Evolutionary conservation across 768 basidiomycete species (phyloP), one percentile per base, ranked within the genome.

Genomic region (Boletus coccyginus): DNA sequence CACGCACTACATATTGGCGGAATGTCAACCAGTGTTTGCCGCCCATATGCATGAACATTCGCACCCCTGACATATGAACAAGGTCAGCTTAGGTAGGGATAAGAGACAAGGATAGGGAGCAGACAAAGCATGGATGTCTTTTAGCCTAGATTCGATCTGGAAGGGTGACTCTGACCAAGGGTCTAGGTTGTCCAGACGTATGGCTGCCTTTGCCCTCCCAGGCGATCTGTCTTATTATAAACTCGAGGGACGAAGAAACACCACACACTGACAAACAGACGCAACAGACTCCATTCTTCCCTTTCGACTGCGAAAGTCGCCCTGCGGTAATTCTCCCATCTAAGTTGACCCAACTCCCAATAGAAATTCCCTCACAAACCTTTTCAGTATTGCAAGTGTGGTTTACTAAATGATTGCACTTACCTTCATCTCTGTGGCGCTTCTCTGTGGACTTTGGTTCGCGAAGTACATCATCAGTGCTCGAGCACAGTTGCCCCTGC

Each of bases 11-110:
- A 46, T 66, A 66, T 38, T 55, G 52, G 9, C 31, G 40, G 45
- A 66, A 66, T 21, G 24, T 61, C 2, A 31, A 14, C 65, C 59
- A 66, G 43, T 64, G 56, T 29, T 53, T 50, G 10, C 53, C 48
- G 14, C 38, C 24, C 44, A 62, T 55, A 32, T 58, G 46, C 44
- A 58, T 55, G 32, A 58, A 50, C 27, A 38, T 44, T 19, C 52
- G 55, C 19, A 62, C 41, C 61, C 61, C 47, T 35, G 27, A 10
- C 5, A 38, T 1, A 16, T 24, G 36, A 5, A 46, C 21, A 33
- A 55, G 3, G 17, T 39, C 12, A 21, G 21, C 21, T 21, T 21
- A 21, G 46, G 17, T 31, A n/a, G 24, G 32, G 17, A 32, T 12
- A 17, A n/a, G 13, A 21, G 13, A 32, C 7, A 8, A 17, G 12